phyloP scores from a whole-genome alignment of 768 basidiomycete species.

The Tricholoma saponaceum region DNA sequence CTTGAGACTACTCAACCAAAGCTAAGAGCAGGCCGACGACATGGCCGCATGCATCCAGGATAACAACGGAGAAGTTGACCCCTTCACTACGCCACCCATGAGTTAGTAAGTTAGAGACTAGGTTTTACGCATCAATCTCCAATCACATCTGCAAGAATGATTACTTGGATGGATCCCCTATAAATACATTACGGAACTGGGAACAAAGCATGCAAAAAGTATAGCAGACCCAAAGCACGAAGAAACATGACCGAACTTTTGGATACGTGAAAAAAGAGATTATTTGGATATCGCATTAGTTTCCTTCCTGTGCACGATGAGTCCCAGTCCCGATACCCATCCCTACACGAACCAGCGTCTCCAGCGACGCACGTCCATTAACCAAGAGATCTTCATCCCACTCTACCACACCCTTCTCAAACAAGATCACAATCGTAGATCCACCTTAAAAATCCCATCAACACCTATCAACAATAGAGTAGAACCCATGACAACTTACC shows the following conservation, averaged over 20 bases:
- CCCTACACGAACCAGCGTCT: slow-evolving; percentile 85
- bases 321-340: slow-evolving; percentile 67
- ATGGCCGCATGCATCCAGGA: too few species aligned
- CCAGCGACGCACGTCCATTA: slow-evolving; percentile 83
- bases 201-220: too few species aligned
- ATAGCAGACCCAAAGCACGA: neutral
- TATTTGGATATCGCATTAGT: neutral
- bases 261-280: neutral
- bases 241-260: neutral
- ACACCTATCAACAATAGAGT: neutral
- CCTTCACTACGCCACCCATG: too few species aligned
- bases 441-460: slow-evolving; percentile 49
- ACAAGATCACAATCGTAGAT: slow-evolving; percentile 87
- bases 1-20: too few species aligned
- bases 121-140: too few species aligned
- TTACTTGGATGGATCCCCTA: too few species aligned
- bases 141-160: too few species aligned
- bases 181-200: too few species aligned
- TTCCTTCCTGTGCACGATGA: neutral
- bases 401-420: slow-evolving; percentile 78
- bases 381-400: slow-evolving; percentile 91
- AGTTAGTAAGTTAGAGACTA: too few species aligned
- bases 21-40: too few species aligned
- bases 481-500: slow-evolving; percentile 45
- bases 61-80: too few species aligned